A percentile compares a stretch with the other conserved stretches of the same genome.
phyloP scores from a whole-genome alignment of 345 rosid genomes.

The Pistacia atlantica region DNA sequence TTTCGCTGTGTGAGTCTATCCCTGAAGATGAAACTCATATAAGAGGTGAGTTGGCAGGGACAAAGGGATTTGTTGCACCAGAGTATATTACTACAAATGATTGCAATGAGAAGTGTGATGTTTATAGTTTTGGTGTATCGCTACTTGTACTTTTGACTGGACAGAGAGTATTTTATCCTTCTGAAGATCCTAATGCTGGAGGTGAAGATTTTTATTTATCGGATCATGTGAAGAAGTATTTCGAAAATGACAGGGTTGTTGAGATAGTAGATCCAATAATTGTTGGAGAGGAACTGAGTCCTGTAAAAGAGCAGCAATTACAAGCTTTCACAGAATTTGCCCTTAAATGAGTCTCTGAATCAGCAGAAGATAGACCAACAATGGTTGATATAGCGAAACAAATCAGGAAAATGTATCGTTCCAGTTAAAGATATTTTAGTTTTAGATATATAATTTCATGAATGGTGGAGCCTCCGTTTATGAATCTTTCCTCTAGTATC shows the following conservation, averaged over 20 bases:
- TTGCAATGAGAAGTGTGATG: constrained; percentile 31
- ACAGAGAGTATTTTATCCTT: neutral
- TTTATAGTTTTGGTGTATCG: constrained; percentile 10
- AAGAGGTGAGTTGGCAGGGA: constrained; percentile 1
- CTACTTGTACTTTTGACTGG: neutral
- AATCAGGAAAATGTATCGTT: constrained; percentile 4
- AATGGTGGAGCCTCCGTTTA: too few relatives aligned
- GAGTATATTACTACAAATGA: neutral
- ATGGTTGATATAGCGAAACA: constrained; percentile 27
- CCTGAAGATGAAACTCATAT: constrained; percentile 24
- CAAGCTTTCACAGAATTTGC: neutral
- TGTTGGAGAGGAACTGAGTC: constrained; percentile 3
- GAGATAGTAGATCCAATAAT: constrained; percentile 6
- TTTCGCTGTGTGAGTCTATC: constrained; percentile 13
- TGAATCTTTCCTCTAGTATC: too few relatives aligned
- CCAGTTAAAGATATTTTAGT: neutral
- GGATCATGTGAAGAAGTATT: neutral
- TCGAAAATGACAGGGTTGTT: neutral
- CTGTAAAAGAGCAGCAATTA: constrained; percentile 5
- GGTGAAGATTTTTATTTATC: neutral
- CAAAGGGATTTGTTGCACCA: neutral
- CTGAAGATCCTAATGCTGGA: neutral
- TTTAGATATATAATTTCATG: neutral
- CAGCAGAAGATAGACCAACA: constrained; percentile 20
- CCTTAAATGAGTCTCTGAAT: neutral